A percentile compares a stretch with the other conserved stretches of the same genome.
phyloP scores from a whole-genome alignment of 495 filamentous ascomycete species.

The Glonium stellatum region DNA sequence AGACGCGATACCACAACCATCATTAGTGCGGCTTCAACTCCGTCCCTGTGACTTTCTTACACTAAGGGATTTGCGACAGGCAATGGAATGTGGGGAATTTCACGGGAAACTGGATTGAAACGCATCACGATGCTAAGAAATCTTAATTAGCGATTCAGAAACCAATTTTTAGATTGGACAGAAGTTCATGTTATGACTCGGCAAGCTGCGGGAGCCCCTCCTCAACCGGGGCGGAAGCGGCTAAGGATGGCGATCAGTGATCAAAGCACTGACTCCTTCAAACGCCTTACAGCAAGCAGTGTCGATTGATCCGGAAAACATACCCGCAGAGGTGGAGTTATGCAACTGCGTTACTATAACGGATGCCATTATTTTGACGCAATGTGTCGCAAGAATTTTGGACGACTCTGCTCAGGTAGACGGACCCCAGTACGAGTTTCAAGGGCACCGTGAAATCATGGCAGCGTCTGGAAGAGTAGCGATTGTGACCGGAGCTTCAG shows the following conservation, averaged over 20 bases:
- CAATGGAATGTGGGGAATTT: too few species aligned
- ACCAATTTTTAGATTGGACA: too few species aligned
- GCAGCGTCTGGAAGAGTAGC: slow-evolving; percentile 21
- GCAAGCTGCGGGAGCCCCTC: too few species aligned
- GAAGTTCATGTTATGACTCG: too few species aligned
- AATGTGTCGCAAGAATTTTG: not conserved
- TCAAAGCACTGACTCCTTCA: not conserved
- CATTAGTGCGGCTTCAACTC: not conserved
- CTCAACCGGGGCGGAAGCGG: not conserved
- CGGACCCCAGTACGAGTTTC: not conserved
- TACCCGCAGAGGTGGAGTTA: not conserved
- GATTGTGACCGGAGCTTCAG: slow-evolving; percentile 33
- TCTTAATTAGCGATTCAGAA: too few species aligned
- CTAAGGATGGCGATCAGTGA: not conserved
- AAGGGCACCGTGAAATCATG: slow-evolving; percentile 11
- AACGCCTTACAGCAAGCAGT: not conserved
- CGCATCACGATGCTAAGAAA: too few species aligned
- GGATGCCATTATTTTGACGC: too few species aligned
- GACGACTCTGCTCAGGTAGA: too few species aligned
- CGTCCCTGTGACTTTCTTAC: not conserved
- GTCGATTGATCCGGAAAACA: not conserved
- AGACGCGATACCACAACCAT: not conserved
- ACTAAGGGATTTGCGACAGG: not conserved
- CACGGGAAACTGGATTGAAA: too few species aligned
- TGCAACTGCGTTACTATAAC: not conserved